Evolutionary conservation across 352 stramenopile genomes (phyloP), one percentile per base, ranked within the genome.

Genomic region (Pythium brassicae): DNA sequence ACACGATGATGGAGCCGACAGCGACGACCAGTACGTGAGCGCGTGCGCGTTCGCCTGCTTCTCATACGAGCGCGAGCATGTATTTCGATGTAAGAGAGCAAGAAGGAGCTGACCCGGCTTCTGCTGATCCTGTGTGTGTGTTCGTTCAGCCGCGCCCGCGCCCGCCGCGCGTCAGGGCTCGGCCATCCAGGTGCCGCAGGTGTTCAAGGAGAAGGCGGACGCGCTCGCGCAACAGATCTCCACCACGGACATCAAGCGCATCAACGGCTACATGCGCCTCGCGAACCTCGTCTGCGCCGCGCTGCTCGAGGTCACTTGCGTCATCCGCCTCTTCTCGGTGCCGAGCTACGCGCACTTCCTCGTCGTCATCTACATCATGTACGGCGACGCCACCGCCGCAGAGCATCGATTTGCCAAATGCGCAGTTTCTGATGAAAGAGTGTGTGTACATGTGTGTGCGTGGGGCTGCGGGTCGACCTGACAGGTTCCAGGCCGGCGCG

Each of bases 311-410:
- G 59, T 85, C 66, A 88, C 76, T 62, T 88, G 78, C 67, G 76
- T 92, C 59, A 77, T 94, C 60, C 78, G 78, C 52, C 83, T 94
- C 66, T 94, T 88, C 57, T 63, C 76, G 29, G 72, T 82, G 47
- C 67, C 69, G 35, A 86, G 72, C 65, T 94, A 94, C 73, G 85
- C 80, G 60, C 76, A 87, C 65, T 94, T 94, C 63, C 75, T 94
- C 48, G 83, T 94, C 50, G 70, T 85, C 57, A 81, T 83, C 63
- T 94, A 92, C 76, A 77, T 92, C 65, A 89, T 92, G 81, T 92
- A 71, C 57, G 53, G 57, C 32, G 6, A 14, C 46, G 17, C 20
- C 12, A 34, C 7, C 25, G 15, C 17, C 22, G 45, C 37, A 14
- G 27, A 22, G 17, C 6, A 34, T 15, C 63, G 32, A 15, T 29